These are phyloP conservation scores for Waitea zeae DNA, from an alignment of 1,284 basidiomycete genomes.

Conservation along the genomic window DNA sequence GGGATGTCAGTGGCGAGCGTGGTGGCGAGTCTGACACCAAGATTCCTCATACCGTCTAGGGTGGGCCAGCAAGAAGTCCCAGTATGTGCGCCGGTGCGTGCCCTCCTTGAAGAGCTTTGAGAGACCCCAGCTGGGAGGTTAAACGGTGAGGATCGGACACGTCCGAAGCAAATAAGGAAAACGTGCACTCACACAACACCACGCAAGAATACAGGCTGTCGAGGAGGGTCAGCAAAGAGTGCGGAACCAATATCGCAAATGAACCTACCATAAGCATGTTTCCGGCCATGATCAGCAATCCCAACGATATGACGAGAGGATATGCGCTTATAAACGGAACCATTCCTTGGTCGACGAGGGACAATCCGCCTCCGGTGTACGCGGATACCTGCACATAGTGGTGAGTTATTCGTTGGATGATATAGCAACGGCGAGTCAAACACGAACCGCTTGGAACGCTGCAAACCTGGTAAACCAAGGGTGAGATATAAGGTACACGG, in stretches of 20 bases:
- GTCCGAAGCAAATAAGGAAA: slow-evolving; percentile 6
- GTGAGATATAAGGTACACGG: neutral
- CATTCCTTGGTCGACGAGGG: slow-evolving; percentile 38
- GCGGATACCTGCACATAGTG: slow-evolving; percentile 19
- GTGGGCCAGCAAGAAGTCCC: slow-evolving; percentile 70
- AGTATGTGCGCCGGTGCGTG: slow-evolving; percentile 34
- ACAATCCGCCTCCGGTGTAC: slow-evolving; percentile 37
- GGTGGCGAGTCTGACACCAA: neutral
- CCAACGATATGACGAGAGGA: slow-evolving; percentile 27
- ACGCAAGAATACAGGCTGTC: slow-evolving; percentile 19
- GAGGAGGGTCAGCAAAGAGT: neutral
- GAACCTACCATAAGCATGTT: slow-evolving; percentile 4
- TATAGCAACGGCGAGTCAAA: too few relatives aligned
- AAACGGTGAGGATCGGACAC: neutral
- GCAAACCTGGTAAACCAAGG: slow-evolving; percentile 19
- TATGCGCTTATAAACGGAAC: slow-evolving; percentile 34
- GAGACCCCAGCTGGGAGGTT: slow-evolving; percentile 22
- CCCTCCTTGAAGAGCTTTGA: slow-evolving; percentile 25
- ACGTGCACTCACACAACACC: slow-evolving; percentile 23
- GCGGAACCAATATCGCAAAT: neutral
- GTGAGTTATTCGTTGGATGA: too few relatives aligned
- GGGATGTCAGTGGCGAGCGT: neutral
- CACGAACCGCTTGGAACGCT: slow-evolving; percentile 18
- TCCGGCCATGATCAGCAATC: neutral
- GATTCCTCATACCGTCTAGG: slow-evolving; percentile 33